These are phyloP conservation scores for Madurella fahalii DNA, from an alignment of 2,329 filamentous ascomycete genomes.

Conservation along the genomic window DNA sequence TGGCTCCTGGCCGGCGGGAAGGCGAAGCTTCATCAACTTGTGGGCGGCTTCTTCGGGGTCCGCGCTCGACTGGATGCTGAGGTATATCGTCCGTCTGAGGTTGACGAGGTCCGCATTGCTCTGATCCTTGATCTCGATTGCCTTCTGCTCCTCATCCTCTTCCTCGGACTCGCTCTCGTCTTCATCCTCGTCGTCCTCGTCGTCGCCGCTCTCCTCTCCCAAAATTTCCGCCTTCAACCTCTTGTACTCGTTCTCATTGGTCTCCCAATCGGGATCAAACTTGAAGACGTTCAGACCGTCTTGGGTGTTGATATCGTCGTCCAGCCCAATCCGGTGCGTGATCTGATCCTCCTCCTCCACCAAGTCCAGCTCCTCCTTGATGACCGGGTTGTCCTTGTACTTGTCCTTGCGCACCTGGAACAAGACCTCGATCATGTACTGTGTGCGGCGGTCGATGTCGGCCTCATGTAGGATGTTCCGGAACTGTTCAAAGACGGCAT, in stretches of 20 bases:
- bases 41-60: conserved; percentile 96
- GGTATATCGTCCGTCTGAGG: conserved; percentile 86
- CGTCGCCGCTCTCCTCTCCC: conserved; percentile 84
- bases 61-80: conserved; percentile 95
- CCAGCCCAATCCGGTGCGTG: conserved; percentile 77
- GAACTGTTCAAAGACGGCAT: conserved; percentile 94
- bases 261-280: conserved; percentile 82
- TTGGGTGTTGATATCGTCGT: conserved; percentile 79
- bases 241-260: conserved; percentile 85
- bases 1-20: conserved; percentile 80
- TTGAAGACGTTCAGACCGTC: conserved; percentile 95
- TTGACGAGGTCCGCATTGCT: conserved; percentile 95
- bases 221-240: conserved; percentile 90
- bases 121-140: conserved; percentile 95
- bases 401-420: conserved; percentile 96
- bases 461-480: conserved; percentile 92
- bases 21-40: conserved; percentile 90
- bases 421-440: conserved; percentile 98
- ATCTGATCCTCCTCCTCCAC: conserved; percentile 98
- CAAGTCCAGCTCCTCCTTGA: conserved; percentile 89
- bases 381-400: conserved; percentile 88
- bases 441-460: conserved; percentile 95
- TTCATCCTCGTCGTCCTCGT: conserved; percentile 62
- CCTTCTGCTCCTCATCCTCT: conserved; percentile 72
- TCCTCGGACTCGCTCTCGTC: conserved; percentile 67